These are phyloP conservation scores for Aspergillus ibericus DNA, from an alignment of 2,329 filamentous ascomycete genomes.

Conservation along the genomic window DNA sequence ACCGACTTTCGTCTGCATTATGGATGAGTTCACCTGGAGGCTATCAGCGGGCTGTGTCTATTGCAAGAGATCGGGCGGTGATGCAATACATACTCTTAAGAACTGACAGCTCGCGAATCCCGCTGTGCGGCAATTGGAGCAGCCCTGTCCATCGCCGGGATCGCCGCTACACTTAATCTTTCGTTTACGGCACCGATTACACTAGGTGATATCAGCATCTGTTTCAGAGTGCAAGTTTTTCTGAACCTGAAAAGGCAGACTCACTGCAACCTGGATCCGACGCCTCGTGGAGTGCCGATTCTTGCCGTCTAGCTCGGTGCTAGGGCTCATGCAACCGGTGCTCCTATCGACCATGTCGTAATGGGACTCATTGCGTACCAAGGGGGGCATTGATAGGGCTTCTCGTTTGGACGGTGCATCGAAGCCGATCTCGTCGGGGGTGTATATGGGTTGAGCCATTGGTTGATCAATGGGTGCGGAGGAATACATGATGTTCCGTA, in stretches of 20 bases:
- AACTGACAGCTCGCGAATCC: conserved; percentile 70
- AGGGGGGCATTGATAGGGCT: conserved; percentile 25
- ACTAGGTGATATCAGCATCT: conserved; percentile 55
- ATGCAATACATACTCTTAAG: conserved; percentile 61
- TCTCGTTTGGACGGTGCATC: conserved; percentile 26
- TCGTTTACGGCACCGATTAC: conserved; percentile 81
- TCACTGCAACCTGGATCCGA: conserved; percentile 56
- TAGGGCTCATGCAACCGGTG: conserved; percentile 21
- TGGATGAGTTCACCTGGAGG: conserved; percentile 37
- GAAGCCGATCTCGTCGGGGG: conserved; percentile 23
- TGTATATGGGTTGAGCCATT: conserved; percentile 27
- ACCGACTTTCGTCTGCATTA: conserved; percentile 26
- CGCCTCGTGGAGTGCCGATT: conserved; percentile 44
- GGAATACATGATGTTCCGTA: conserved; percentile 18
- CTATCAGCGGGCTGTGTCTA: conserved; percentile 3
- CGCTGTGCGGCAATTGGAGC: conserved; percentile 77
- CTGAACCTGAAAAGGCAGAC: conserved; percentile 2
- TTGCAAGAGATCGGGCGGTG: not conserved
- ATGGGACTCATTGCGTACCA: conserved; percentile 25
- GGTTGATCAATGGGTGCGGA: conserved; percentile 19
- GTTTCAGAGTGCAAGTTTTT: not conserved
- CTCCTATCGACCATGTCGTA: conserved; percentile 26
- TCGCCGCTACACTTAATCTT: conserved; percentile 96
- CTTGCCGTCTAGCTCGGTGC: conserved; percentile 38
- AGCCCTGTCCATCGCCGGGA: conserved; percentile 71